A percentile compares a stretch with the other conserved stretches of the same genome.
These are phyloP conservation scores for Aspergillus mulundensis DNA, from an alignment of 495 filamentous ascomycete genomes.

Conservation along the genomic window DNA sequence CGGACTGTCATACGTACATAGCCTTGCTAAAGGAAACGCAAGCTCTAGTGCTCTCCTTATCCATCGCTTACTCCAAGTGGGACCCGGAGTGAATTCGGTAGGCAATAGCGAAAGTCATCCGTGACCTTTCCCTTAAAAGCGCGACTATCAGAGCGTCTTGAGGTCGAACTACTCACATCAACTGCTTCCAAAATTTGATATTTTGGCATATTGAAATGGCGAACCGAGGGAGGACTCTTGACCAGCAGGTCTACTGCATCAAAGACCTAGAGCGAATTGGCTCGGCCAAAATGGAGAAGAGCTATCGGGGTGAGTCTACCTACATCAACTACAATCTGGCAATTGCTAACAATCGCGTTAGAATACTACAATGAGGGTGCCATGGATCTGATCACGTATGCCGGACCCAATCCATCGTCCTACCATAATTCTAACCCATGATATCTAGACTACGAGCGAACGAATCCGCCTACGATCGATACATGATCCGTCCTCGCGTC, in stretches of 20 bases:
- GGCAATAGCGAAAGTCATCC: too few species aligned
- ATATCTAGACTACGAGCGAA: constrained; percentile 38
- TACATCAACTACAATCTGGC: neutral
- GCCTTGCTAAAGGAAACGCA: too few species aligned
- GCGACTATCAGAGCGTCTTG: too few species aligned
- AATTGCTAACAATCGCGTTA: constrained; percentile 8
- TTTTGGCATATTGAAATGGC: constrained; percentile 16
- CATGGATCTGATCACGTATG: constrained; percentile 30
- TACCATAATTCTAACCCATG: neutral
- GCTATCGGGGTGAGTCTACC: constrained; percentile 18
- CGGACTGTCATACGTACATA: too few species aligned
- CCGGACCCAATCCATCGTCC: neutral
- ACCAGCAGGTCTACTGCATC: constrained; percentile 33
- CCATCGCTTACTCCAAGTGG: too few species aligned
- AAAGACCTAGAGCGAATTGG: constrained; percentile 29
- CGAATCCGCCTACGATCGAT: constrained; percentile 47
- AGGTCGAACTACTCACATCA: too few species aligned
- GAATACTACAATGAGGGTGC: constrained; percentile 52
- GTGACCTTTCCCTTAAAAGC: too few species aligned
- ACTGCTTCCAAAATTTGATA: too few species aligned
- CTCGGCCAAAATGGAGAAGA: constrained; percentile 17
- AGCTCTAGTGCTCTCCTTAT: too few species aligned
- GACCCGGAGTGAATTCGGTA: too few species aligned
- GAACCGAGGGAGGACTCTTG: constrained; percentile 28
- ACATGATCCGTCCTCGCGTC: constrained; percentile 52